Base-by-base conservation (phyloP, 257 asterid species). In the Penstemon davidsonii region DNA sequence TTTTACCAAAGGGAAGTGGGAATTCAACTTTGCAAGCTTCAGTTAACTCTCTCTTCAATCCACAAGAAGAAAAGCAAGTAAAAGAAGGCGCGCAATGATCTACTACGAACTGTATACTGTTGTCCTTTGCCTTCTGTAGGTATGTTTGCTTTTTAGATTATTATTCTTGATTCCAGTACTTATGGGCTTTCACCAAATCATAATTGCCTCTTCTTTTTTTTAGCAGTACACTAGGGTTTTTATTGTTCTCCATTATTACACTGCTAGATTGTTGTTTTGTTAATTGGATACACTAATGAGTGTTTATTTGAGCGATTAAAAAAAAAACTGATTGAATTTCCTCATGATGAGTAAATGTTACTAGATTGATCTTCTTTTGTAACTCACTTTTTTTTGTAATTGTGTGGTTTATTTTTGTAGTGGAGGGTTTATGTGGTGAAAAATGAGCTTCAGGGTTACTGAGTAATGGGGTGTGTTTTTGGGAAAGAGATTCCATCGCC, bases 391-490 rank as follows among this genome's bases (percentile, higher is more conserved):
- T 6, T 58, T 36, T 69, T 40, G 52, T 58, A 13, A 5, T 59
- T 59, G 44, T 46, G 59, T 53, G 43, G 54, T 44, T 62, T 62
- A 67, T 73, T 40, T 15, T 61, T 61, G 78, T 64, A 72, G 49
- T 40, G 41, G 66, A 6, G 45, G 59, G 60, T 58, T 55, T 60
- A 70, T 69, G 77, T 72, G 58, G 74, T 84, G 87, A 81, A 81
- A 79, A 62, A 84, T 79, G 89, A 79, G 79, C 71, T 65, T 70
- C 74, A 60, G 74, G 15, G 52, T 73, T 72, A 60, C 41, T 74
- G 75, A 64, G 54, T 73, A 60, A 84, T 84, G 89, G 89, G 89
- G 45, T 84, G 89, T 68, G 89, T 75, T 8, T 84, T 84, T 72
- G 87, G 85, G 52, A 84, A 61, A 73, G 85, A 79, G 80, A 73